These are phyloP conservation scores for Leucocoprinus leucothites DNA, from an alignment of 768 basidiomycete genomes.

Conservation along the genomic window DNA sequence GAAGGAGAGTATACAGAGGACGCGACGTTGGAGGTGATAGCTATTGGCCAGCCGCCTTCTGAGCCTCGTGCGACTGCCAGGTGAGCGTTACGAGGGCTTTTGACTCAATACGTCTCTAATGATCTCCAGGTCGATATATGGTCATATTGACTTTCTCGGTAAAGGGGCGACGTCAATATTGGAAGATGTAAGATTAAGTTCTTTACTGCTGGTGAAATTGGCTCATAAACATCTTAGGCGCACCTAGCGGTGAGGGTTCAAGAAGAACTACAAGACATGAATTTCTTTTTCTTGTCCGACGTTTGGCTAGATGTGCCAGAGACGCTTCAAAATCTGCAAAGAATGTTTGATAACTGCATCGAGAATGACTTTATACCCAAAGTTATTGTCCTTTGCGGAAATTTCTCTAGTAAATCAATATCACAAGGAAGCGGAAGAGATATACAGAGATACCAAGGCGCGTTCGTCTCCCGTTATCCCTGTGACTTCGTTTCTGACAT, in stretches of 20 bases:
- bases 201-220: not conserved
- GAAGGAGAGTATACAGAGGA: conserved; percentile 98
- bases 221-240: conserved; percentile 35
- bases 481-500: not conserved
- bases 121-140: conserved; percentile 76
- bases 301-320: conserved; percentile 92
- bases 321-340: conserved; percentile 74
- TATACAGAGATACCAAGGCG: conserved; percentile 85
- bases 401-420: conserved; percentile 85
- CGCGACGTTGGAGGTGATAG: conserved; percentile 81
- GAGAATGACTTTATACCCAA: conserved; percentile 86
- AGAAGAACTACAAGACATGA: conserved; percentile 69
- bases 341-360: conserved; percentile 87
- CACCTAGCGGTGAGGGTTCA: conserved; percentile 60
- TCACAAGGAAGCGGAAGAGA: conserved; percentile 75
- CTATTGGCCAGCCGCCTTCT: conserved; percentile 96
- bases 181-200: conserved; percentile 70
- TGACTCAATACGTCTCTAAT: conserved; percentile 5
- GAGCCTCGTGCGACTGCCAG: conserved; percentile 83
- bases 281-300: conserved; percentile 94
- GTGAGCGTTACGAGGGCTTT: conserved; percentile 36
- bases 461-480: not conserved
- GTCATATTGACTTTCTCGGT: conserved; percentile 97
- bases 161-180: conserved; percentile 85
- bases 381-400: conserved; percentile 90